Conservation (phyloP, 2,329 filamentous ascomycete species). For the Pseudocercospora pini-densiflorae region DNA sequence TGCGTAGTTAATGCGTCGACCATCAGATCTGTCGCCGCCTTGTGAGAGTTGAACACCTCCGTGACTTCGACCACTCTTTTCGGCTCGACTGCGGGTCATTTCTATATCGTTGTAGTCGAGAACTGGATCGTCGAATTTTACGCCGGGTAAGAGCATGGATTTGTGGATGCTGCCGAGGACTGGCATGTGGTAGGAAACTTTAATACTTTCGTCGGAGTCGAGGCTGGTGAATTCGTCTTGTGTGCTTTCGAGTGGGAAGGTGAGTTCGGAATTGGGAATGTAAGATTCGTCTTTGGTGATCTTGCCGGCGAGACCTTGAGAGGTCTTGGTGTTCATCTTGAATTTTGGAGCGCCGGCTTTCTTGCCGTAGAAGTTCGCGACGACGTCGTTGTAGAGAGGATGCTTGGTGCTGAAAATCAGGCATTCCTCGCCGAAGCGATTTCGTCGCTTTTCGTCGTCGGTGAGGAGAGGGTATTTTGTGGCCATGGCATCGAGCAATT, state of each 20-base stretch:
- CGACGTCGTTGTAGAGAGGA: constrained; percentile 83
- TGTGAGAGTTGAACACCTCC: constrained; percentile 68
- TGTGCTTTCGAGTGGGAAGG: constrained; percentile 47
- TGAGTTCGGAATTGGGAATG: constrained; percentile 75
- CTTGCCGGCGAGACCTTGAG: constrained; percentile 77
- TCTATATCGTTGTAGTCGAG: constrained; percentile 79
- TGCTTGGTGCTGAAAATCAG: constrained; percentile 84
- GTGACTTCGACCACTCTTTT: constrained; percentile 68
- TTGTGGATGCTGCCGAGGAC: constrained; percentile 76
- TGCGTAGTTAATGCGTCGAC: constrained; percentile 60
- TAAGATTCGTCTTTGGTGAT: constrained; percentile 83
- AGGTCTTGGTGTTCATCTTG: constrained; percentile 74
- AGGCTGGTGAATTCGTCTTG: constrained; percentile 69
- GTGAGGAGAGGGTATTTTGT: constrained; percentile 81
- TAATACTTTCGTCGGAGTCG: constrained; percentile 85
- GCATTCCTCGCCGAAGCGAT: constrained; percentile 78
- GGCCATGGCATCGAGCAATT: constrained; percentile 79
- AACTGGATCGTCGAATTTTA: constrained; percentile 71
- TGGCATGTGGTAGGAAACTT: constrained; percentile 87
- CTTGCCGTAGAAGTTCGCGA: constrained; percentile 88
- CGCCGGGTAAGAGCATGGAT: constrained; percentile 88
- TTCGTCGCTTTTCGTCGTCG: constrained; percentile 76
- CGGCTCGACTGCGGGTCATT: constrained; percentile 67
- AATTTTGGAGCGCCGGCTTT: constrained; percentile 70
- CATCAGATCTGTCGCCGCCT: constrained; percentile 50